Conservation (phyloP, 768 basidiomycete genomes). For the Lenzites betulinus region DNA sequence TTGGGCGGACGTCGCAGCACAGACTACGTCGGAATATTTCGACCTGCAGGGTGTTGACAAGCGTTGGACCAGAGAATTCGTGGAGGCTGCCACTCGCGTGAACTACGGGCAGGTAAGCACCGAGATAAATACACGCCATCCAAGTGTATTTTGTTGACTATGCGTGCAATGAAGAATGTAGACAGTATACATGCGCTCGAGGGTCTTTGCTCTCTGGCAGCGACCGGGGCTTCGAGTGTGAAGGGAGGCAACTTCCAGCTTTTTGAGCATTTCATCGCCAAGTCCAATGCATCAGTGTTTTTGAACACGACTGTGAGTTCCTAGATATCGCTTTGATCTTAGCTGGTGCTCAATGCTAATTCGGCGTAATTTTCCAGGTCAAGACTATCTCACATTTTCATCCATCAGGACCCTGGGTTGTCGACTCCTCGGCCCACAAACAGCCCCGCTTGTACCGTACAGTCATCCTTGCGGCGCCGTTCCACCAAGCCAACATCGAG, state of each 20-base stretch:
- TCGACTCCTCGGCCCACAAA: constrained; percentile 46
- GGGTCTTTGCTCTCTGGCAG: constrained; percentile 70
- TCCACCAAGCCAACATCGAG: constrained; percentile 63
- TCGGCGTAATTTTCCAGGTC: constrained; percentile 42
- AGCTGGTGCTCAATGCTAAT: too few relatives aligned
- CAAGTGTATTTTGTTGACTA: not conserved
- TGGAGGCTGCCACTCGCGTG: constrained; percentile 79
- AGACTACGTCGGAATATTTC: constrained; percentile 61
- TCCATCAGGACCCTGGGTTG: constrained; percentile 50
- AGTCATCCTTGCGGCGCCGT: constrained; percentile 87
- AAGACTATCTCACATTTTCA: constrained; percentile 46
- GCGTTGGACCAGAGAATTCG: constrained; percentile 67
- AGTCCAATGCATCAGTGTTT: constrained; percentile 66
- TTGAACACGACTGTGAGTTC: constrained; percentile 66
- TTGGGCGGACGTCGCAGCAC: constrained; percentile 51
- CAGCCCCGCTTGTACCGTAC: constrained; percentile 51
- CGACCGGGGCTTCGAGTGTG: constrained; percentile 64
- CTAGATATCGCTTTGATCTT: not conserved
- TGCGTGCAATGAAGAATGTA: constrained; percentile 48
- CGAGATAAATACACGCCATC: not conserved
- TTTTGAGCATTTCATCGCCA: constrained; percentile 78
- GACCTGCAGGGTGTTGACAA: constrained; percentile 52
- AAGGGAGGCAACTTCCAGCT: constrained; percentile 82
- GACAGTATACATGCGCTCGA: constrained; percentile 76
- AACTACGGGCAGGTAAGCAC: constrained; percentile 74